Base-by-base conservation (phyloP, 2,329 filamentous ascomycete species). In the Didymella sp. region DNA sequence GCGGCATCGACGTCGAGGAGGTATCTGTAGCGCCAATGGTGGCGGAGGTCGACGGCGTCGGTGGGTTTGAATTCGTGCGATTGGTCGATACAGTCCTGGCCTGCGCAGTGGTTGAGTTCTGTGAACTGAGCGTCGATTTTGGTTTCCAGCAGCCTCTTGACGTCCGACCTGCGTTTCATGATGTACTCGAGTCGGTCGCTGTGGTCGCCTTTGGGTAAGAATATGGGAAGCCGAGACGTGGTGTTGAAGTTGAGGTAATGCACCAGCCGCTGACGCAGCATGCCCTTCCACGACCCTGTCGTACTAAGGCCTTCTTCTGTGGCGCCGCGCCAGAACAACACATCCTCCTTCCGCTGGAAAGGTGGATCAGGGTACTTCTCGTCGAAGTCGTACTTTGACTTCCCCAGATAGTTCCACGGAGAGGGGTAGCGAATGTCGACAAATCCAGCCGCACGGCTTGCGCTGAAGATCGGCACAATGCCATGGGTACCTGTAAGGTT, bases 341-440 rank as follows among this genome's bases (percentile, higher is more conserved):
- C 79, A 59, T 88, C 83, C 41, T 84, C 79, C 66, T 92, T 92
- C 44, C 86, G 77, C 0, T 77, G 68, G 60, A 90, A 93, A 0
- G 76, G 71, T 6, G 71, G 72, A 62, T 87, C 85, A 0, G 82
- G 83, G 46, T 79, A 73, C 15, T 81, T 79, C 3, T 82, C 76
- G 1, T 82, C 80, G 24, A 84, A 82, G 0, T 77, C 69, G 47
- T 85, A 84, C 59, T 76, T 76, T 12, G 80, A 80, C 69, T 86
- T 86, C 58, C 85, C 82, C 57, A 85, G 74, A 61, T 87, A 87
- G 64, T 86, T 86, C 84, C 84, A 86, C 0, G 83, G 74, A 65
- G 82, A 79, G 0, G 91, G 91, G 49, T 92, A 89, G 21, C 93
- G 76, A 30, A 96, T 90, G 70, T 96, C 91, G 61, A 84, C 86